phyloP scores from a whole-genome alignment of 306 rosid genomes.

The Ochetophila trinervis region DNA sequence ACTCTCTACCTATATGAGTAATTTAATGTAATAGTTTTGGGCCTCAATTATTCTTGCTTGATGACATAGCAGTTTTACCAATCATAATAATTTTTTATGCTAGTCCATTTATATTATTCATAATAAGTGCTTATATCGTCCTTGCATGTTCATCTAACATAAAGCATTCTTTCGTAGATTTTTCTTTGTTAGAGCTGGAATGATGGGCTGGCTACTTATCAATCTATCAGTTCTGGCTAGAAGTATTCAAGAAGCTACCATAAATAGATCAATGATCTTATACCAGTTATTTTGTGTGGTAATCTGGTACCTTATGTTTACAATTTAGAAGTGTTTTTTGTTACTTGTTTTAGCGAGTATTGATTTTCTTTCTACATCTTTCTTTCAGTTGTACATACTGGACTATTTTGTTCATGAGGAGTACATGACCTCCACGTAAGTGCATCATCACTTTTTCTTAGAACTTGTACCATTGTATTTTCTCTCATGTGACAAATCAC shows the following conservation, averaged over 20 bases:
- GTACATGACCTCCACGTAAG: constrained; percentile 99
- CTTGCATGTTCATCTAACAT: no score
- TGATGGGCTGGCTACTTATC: constrained; percentile 96
- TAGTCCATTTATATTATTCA: no score
- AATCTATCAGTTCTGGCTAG: constrained; percentile 73
- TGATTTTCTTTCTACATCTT: constrained; percentile 18
- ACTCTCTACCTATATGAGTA: background rate
- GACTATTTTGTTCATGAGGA: constrained; percentile 93
- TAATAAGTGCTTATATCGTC: no score
- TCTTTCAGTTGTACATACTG: constrained; percentile 71
- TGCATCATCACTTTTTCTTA: constrained; percentile 19
- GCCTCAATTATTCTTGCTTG: no score
- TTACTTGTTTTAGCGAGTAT: constrained; percentile 1
- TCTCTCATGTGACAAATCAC: background rate
- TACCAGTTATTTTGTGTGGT: constrained; percentile 80
- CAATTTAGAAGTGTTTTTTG: background rate
- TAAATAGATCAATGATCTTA: constrained; percentile 77
- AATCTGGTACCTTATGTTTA: constrained; percentile 29
- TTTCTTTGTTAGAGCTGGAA: constrained; percentile 98
- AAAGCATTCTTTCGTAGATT: constrained; percentile 53
- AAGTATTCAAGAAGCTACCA: constrained; percentile 55
- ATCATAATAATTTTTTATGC: no score
- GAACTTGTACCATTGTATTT: constrained; percentile 1
- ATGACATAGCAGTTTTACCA: background rate
- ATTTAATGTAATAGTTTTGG: background rate